A percentile compares a stretch with the other conserved stretches of the same genome.
Conservation (phyloP, 805 yeast genomes). For the Suhomyces vadensis region DNA sequence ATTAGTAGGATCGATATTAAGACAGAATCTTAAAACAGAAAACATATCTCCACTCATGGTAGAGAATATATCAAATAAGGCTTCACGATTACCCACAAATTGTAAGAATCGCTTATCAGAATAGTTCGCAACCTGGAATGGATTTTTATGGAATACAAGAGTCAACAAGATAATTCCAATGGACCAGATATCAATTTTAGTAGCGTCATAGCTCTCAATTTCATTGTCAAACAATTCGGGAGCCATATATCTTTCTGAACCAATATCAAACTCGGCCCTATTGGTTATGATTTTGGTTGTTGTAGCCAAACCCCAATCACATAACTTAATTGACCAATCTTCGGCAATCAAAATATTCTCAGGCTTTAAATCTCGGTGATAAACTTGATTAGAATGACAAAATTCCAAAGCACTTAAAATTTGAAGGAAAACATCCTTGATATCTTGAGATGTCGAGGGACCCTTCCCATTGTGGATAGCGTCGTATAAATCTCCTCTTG, state of each 20-base stretch:
- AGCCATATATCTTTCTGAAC: constrained; percentile 92
- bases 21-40: constrained; percentile 72
- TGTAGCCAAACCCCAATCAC: constrained; percentile 64
- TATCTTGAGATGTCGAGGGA: constrained; percentile 58
- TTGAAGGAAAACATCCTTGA: constrained; percentile 54
- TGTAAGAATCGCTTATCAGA: constrained; percentile 81
- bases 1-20: constrained; percentile 85
- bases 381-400: constrained; percentile 46
- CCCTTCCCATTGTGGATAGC: constrained; percentile 67
- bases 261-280: constrained; percentile 66
- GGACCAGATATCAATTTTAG: constrained; percentile 87
- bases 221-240: constrained; percentile 78
- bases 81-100: constrained; percentile 84
- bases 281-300: constrained; percentile 57
- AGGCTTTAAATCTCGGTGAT: constrained; percentile 30
- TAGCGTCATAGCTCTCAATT: constrained; percentile 68
- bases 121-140: constrained; percentile 78
- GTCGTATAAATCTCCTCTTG: constrained; percentile 85
- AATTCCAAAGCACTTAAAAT: constrained; percentile 50
- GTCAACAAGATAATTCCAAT: constrained; percentile 81
- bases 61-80: constrained; percentile 88
- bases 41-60: constrained; percentile 85
- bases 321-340: constrained; percentile 57
- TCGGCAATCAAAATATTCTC: constrained; percentile 27
- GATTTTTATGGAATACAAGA: constrained; percentile 84